A percentile compares a stretch with the other conserved stretches of the same genome.
Evolutionary conservation across 768 basidiomycete genomes (phyloP).

Genomic region (Tylopilus subfusipes): DNA sequence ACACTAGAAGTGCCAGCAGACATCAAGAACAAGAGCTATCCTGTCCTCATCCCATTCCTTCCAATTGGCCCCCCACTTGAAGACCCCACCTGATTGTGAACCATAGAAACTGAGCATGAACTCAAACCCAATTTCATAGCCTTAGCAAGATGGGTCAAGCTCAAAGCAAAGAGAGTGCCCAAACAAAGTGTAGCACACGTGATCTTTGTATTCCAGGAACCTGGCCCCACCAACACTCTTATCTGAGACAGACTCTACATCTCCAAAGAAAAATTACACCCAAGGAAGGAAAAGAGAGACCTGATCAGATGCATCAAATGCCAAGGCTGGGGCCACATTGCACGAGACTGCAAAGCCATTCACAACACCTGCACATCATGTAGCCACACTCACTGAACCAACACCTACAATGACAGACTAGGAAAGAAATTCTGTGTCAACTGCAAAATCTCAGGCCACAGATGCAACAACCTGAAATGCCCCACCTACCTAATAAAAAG

Average conservation of each 20-base stretch:
- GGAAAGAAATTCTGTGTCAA: background rate
- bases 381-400: background rate
- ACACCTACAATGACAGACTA: no score
- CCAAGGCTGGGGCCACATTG: slow-evolving; percentile 2
- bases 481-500: background rate
- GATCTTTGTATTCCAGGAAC: background rate
- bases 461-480: background rate
- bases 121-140: background rate
- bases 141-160: background rate
- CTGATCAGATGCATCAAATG: background rate
- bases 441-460: background rate
- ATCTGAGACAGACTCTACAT: no score
- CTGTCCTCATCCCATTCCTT: background rate
- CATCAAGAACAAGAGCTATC: background rate
- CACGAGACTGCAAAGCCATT: background rate
- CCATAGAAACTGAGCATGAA: background rate
- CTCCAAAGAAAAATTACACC: background rate
- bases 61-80: background rate
- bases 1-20: background rate
- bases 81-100: background rate
- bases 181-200: background rate
- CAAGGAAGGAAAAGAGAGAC: background rate
- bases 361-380: background rate
- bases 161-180: fast-evolving
- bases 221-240: no score